A percentile compares a stretch with the other conserved stretches of the same genome.
Evolutionary conservation across 257 asterid genomes (phyloP).

Genomic region (Solanum habrochaites): DNA sequence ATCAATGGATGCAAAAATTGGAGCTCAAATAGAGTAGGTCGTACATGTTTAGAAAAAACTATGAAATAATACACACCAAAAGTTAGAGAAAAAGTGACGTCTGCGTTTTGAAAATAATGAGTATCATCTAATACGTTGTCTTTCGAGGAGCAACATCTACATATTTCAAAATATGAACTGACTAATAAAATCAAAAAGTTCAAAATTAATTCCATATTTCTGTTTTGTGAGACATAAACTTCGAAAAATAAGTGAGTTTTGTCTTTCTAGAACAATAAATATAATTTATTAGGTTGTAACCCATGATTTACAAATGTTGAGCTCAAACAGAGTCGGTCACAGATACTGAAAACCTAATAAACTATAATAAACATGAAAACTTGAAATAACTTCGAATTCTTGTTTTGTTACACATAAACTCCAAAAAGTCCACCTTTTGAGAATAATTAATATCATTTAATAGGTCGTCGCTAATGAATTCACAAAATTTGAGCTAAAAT

Average conservation of each 20-base stretch:
- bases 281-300: background rate
- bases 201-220: rapidly evolving
- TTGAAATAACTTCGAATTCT: background rate
- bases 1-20: no score
- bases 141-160: background rate
- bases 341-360: background rate
- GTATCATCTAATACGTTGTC: background rate
- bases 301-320: background rate
- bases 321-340: background rate
- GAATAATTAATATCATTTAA: background rate
- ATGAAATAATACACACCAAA: no score
- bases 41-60: no score
- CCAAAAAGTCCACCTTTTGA: background rate
- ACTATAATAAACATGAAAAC: background rate
- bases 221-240: background rate
- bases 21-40: no score
- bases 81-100: no score
- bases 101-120: background rate
- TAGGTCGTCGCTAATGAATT: background rate
- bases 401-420: background rate
- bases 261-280: no score
- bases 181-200: no score
- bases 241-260: background rate
- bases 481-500: background rate
- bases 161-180: background rate